Percentiles rank a stretch among this genome's conserved stretches.
phyloP scores from a whole-genome alignment of 2,329 filamentous ascomycete species.

The Rhynchosporium graminicola region DNA sequence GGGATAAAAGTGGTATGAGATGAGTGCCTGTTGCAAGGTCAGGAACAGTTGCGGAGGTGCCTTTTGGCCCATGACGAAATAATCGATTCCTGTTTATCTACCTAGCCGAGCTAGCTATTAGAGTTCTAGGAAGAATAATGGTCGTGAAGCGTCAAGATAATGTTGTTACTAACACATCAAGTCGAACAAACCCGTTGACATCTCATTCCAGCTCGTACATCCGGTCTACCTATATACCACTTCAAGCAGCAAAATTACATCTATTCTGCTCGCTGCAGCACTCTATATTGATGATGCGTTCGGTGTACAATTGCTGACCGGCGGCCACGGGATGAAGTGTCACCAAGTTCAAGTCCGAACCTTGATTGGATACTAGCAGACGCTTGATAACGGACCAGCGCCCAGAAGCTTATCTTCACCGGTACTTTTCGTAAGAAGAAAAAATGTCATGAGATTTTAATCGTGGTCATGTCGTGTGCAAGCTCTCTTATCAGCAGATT shows the following conservation, averaged over 20 bases:
- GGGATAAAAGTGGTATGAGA: too few species aligned
- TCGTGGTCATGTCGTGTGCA: constrained; percentile 6
- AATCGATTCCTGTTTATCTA: too few species aligned
- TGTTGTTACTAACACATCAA: too few species aligned
- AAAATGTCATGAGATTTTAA: not conserved
- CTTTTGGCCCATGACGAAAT: too few species aligned
- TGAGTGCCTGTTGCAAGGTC: too few species aligned
- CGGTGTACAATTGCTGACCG: not conserved
- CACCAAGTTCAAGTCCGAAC: not conserved
- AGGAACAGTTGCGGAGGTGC: too few species aligned
- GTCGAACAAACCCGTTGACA: too few species aligned
- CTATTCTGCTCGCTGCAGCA: not conserved
- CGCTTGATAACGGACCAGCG: constrained; percentile 3
- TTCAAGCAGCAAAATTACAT: not conserved
- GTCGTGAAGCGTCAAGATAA: too few species aligned
- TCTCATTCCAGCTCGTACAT: too few species aligned
- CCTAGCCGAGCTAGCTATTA: too few species aligned
- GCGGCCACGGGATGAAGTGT: not conserved
- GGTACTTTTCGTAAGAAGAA: not conserved
- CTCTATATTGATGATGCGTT: not conserved
- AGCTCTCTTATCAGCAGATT: constrained; percentile 14
- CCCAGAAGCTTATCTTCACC: constrained; percentile 7
- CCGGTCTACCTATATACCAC: too few species aligned
- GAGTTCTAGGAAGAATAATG: too few species aligned
- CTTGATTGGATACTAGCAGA: constrained; percentile 6